A percentile compares a stretch with the other conserved stretches of the same genome.
These are phyloP conservation scores for Monosporozyma unispora DNA, from an alignment of 805 yeast genomes.

Conservation along the genomic window DNA sequence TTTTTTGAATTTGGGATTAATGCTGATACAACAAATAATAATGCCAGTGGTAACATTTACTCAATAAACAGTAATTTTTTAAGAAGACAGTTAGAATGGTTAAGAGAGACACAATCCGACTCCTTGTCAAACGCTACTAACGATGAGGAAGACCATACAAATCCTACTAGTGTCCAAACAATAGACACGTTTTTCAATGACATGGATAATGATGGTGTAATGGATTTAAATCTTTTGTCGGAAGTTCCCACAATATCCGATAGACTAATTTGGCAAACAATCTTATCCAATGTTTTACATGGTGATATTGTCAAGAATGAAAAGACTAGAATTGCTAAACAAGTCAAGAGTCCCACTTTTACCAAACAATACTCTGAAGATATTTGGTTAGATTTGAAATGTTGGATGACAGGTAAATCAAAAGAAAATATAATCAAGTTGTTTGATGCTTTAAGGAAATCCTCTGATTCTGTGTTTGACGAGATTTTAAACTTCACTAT, in stretches of 20 bases:
- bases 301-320: slow-evolving; percentile 93
- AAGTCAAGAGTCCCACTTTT: slow-evolving; percentile 25
- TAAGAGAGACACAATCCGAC: slow-evolving; percentile 1
- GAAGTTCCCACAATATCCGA: slow-evolving; percentile 45
- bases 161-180: neutral
- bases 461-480: slow-evolving; percentile 64
- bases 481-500: slow-evolving; percentile 59
- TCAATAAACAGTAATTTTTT: slow-evolving; percentile 23
- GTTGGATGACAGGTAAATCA: slow-evolving; percentile 72
- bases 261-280: slow-evolving; percentile 91
- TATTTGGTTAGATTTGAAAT: slow-evolving; percentile 80
- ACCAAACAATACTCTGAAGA: slow-evolving; percentile 30
- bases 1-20: slow-evolving; percentile 28
- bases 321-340: slow-evolving; percentile 63
- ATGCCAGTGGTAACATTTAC: slow-evolving; percentile 15
- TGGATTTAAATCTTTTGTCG: slow-evolving; percentile 10
- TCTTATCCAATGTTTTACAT: slow-evolving; percentile 81
- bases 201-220: neutral
- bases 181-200: neutral
- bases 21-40: slow-evolving; percentile 11
- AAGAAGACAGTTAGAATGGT: slow-evolving; percentile 24
- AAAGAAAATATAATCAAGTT: slow-evolving; percentile 69
- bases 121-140: neutral
- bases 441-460: slow-evolving; percentile 56
- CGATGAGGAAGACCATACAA: slow-evolving; percentile 9